Evolutionary conservation across 2,329 filamentous ascomycete genomes (phyloP), one percentile per base, ranked within the genome.

Genomic region (Colletotrichum agaves): DNA sequence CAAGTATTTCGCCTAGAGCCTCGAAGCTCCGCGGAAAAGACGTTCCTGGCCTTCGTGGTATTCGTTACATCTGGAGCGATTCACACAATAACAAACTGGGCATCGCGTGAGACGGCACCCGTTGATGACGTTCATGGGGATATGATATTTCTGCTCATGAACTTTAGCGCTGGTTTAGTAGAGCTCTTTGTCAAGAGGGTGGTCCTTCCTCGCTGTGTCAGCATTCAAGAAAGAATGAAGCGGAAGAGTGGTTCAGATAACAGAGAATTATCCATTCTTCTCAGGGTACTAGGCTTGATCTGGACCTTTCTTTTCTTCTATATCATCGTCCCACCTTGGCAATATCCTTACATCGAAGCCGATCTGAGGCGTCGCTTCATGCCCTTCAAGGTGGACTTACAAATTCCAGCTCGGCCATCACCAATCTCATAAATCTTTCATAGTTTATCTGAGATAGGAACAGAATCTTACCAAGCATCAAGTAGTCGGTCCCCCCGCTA

Each of bases 1-100:
- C 8, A 49, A 3, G 0, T 49, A 3, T 5, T 49, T 3, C 0
- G 46, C 3, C 3, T 49, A 2, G n/a, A 1, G 1, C 4, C 46
- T 5, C 6, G n/a, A 17, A 1, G 21, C 8, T 10, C 46, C 3
- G 46, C 46, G 1, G 46, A 49, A 10, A 49, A 49, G 13, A 27
- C 21, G 2, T 31, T 31, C n/a, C 13, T 49, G 4, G 46, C 46
- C 0, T 17, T 49, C 13, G 8, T 49, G 8, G 46, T 49, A 4
- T 31, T 49, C 21, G 11, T 3, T 4, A 3, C 27, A 1, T 49
- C 46, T 0, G 46, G 46, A n/a, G n/a, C 13, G 4, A 49, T 49
- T 10, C 46, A 49, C 8, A 10, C 2, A 3, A 27, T 27, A 13
- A 49, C 21, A 4, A 49, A 49, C n/a, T 49, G 46, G 46, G 27